These are phyloP conservation scores for Gymnopilus dilepis DNA, from an alignment of 768 basidiomycete genomes.

Conservation along the genomic window DNA sequence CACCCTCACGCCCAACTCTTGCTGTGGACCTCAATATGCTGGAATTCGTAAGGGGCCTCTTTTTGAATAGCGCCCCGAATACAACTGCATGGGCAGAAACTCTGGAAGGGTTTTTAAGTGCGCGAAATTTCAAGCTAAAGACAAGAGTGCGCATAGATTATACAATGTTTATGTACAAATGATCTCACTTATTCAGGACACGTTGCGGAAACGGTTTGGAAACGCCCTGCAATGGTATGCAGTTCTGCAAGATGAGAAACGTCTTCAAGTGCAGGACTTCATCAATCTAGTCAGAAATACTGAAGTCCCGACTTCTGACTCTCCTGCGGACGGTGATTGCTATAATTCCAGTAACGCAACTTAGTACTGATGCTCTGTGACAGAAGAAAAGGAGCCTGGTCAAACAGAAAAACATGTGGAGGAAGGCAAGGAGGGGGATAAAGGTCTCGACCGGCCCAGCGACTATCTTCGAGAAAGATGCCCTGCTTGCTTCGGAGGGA, in stretches of 20 bases:
- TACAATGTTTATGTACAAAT: too few relatives aligned
- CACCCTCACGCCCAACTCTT: slow-evolving; percentile 34
- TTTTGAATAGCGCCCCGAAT: slow-evolving; percentile 28
- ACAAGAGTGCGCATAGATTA: too few relatives aligned
- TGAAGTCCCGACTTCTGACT: too few relatives aligned
- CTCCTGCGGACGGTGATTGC: too few relatives aligned
- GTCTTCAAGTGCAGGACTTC: slow-evolving; percentile 7
- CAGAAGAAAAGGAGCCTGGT: too few relatives aligned
- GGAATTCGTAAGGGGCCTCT: slow-evolving; percentile 32
- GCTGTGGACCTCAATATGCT: slow-evolving; percentile 37
- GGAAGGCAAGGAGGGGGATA: too few relatives aligned
- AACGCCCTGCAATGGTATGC: slow-evolving; percentile 35
- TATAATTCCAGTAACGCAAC: too few relatives aligned
- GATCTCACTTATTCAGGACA: slow-evolving; percentile 21
- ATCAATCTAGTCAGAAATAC: slow-evolving; percentile 3
- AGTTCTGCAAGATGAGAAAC: slow-evolving; percentile 8
- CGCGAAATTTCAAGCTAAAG: slow-evolving; percentile 25
- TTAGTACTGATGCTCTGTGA: too few relatives aligned
- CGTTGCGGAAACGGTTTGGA: slow-evolving; percentile 26
- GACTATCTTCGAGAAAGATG: background rate
- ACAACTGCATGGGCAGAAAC: slow-evolving; percentile 28
- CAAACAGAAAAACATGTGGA: too few relatives aligned
- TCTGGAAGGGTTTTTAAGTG: slow-evolving; percentile 27
- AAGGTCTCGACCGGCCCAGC: background rate
- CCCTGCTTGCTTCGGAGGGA: background rate